Conservation (phyloP, 345 rosid genomes). For the Xanthoceras sorbifolium region DNA sequence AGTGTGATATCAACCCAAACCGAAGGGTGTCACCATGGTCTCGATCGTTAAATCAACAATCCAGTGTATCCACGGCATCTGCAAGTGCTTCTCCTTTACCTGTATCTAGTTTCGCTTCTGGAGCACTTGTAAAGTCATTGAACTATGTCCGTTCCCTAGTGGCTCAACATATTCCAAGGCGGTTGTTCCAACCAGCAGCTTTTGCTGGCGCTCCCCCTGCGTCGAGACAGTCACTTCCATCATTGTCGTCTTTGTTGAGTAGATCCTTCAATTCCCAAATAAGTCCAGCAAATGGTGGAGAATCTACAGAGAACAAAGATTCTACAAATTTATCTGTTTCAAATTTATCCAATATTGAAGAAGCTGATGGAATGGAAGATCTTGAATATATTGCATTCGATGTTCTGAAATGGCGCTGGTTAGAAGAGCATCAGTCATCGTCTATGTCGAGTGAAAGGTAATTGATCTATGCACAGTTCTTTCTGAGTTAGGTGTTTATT, state of each 20-base stretch:
- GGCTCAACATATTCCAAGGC: slow-evolving; percentile 79
- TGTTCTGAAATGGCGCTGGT: slow-evolving; percentile 88
- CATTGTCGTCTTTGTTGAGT: slow-evolving; percentile 79
- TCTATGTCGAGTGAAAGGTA: slow-evolving; percentile 72
- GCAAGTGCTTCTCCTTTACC: slow-evolving; percentile 62
- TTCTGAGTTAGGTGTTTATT: neutral
- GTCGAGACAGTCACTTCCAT: slow-evolving; percentile 75
- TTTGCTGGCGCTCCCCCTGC: slow-evolving; percentile 79
- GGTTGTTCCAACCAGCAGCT: slow-evolving; percentile 86
- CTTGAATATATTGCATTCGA: slow-evolving; percentile 72
- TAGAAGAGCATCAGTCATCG: slow-evolving; percentile 61
- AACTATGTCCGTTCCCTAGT: slow-evolving; percentile 93
- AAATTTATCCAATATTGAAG: slow-evolving; percentile 66
- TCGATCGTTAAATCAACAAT: slow-evolving; percentile 43
- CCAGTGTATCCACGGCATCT: slow-evolving; percentile 31
- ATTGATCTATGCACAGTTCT: slow-evolving; percentile 16
- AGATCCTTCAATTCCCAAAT: slow-evolving; percentile 85
- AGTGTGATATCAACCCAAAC: slow-evolving; percentile 67
- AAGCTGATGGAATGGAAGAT: slow-evolving; percentile 61
- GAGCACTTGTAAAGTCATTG: slow-evolving; percentile 85
- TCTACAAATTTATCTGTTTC: slow-evolving; percentile 54
- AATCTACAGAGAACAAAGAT: slow-evolving; percentile 70
- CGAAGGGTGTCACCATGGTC: slow-evolving; percentile 52
- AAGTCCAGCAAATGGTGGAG: slow-evolving; percentile 62
- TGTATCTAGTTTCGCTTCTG: slow-evolving; percentile 85